These are phyloP conservation scores for Oleoguttula mirabilis DNA, from an alignment of 495 filamentous ascomycete genomes.

Conservation along the genomic window DNA sequence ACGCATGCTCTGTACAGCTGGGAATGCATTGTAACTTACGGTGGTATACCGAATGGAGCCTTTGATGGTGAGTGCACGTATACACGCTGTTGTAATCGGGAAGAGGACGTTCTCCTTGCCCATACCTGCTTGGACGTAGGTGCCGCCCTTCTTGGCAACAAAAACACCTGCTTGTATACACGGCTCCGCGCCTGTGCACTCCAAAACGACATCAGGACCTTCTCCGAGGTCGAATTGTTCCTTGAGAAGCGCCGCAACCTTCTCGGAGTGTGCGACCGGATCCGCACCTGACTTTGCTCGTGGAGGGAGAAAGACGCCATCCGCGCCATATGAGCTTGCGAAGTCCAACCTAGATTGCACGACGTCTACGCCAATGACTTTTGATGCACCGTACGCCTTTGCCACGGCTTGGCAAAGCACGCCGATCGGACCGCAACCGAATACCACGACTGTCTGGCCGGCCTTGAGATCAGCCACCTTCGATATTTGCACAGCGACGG, in stretches of 20 bases:
- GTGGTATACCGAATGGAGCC: slow-evolving; percentile 44
- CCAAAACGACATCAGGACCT: slow-evolving; percentile 17
- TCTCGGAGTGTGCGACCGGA: slow-evolving; percentile 3
- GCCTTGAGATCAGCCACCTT: slow-evolving; percentile 8
- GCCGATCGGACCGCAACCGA: slow-evolving; percentile 20
- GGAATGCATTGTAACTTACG: no score
- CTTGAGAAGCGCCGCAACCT: slow-evolving; percentile 6
- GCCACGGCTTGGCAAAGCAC: slow-evolving; percentile 16
- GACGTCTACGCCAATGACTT: slow-evolving; percentile 17
- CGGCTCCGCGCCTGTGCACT: slow-evolving; percentile 14
- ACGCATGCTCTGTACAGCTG: no score
- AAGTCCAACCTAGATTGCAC: slow-evolving; percentile 13
- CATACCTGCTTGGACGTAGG: slow-evolving; percentile 49
- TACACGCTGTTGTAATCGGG: slow-evolving; percentile 45
- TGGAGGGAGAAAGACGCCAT: slow-evolving; percentile 42
- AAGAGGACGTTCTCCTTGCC: slow-evolving; percentile 44
- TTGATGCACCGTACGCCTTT: slow-evolving; percentile 12
- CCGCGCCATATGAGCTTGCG: slow-evolving; percentile 19
- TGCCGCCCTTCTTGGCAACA: slow-evolving; percentile 10
- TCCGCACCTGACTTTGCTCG: slow-evolving; percentile 26
- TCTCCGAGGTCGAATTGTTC: slow-evolving; percentile 5
- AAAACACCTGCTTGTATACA: slow-evolving; percentile 14
- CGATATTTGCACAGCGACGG: slow-evolving; percentile 15
- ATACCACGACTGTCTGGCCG: slow-evolving; percentile 13
- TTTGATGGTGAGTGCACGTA: slow-evolving; percentile 41